Evolutionary conservation across 2,329 filamentous ascomycete genomes (phyloP), one percentile per base, ranked within the genome.

Genomic region (Colletotrichum orchidophilum): DNA sequence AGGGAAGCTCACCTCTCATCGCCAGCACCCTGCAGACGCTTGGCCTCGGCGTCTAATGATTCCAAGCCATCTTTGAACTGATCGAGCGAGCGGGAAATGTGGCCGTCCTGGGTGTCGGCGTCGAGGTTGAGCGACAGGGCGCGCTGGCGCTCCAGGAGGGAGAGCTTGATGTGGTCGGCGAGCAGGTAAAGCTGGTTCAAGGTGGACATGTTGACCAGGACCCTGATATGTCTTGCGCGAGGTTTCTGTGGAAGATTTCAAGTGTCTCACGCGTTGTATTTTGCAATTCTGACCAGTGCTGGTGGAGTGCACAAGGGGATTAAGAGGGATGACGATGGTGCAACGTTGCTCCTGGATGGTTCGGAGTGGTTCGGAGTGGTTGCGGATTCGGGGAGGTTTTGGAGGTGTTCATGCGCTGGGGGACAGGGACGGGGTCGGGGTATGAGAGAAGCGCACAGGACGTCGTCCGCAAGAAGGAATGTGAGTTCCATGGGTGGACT

Each of bases 151-250:
- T 98, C 96, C 29, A 98, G 91, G 18, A 99, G 88, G 15, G 95
- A 97, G 73, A 98, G 90, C 83, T 98, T 98, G 87, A 98, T 94
- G 83, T 98, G 96, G 84, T 99, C 96, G 78, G 95, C 94, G 69
- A 98, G 90, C 64, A 98, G 92, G 80, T 95, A 94, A 75, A 98
- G 92, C 82, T 98, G 95, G 78, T 90, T 91, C 49, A 88, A 83
- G 75, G 87, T 91, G 73, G 87, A 83, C 87, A 89, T 89, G 78
- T 72, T 78, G 24, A 13, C 31, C 8, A 27, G 55, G 13, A 11
- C 35, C 12, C 59, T n/a, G n/a, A n/a, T n/a, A n/a, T n/a, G 5
- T 42, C 42, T 42, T 18, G 26, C 31, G 35, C 62, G 27, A 49
- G 8, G 60, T 7, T 2, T 21, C 18, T 42, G 31, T 18, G 18